These are phyloP conservation scores for Moesziomyces sp. DNA, from an alignment of 1,284 basidiomycete genomes.

Conservation along the genomic window DNA sequence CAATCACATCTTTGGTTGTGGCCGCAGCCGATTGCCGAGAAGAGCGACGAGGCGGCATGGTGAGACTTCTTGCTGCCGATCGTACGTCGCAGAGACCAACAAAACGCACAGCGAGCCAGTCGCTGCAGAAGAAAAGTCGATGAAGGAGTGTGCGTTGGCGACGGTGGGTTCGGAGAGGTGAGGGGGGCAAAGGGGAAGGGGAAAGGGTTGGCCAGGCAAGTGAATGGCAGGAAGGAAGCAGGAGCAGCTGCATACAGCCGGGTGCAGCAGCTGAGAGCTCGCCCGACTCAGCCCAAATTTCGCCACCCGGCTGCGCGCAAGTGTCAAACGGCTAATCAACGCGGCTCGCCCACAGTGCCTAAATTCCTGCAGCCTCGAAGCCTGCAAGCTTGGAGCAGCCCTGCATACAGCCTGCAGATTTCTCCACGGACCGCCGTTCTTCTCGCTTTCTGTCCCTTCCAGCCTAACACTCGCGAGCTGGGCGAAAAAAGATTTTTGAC, in stretches of 20 bases:
- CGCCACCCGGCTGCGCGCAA: conserved; percentile 11
- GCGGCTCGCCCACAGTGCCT: neutral
- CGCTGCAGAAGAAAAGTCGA: neutral
- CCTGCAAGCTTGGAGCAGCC: conserved; percentile 20
- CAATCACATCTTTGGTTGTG: conserved; percentile 15
- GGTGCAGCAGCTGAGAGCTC: neutral
- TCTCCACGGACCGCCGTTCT: neutral
- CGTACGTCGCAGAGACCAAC: too few species aligned
- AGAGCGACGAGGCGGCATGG: conserved; percentile 43
- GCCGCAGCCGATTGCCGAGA: conserved; percentile 23
- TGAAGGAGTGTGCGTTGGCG: neutral
- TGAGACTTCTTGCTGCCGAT: neutral
- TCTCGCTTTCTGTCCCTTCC: neutral
- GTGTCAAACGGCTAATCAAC: conserved; percentile 12
- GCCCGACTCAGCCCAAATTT: conserved; percentile 23
- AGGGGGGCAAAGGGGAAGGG: neutral
- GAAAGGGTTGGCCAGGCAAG: neutral
- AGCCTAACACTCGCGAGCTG: neutral
- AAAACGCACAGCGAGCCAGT: conserved; percentile 7
- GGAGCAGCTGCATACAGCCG: neutral
- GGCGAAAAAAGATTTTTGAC: neutral
- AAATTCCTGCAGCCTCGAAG: neutral
- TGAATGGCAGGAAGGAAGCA: neutral
- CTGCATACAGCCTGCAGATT: conserved; percentile 27
- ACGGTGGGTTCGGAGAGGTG: neutral